Evolutionary conservation across 371 early-diverging fungal species (phyloP).

Genomic region (Mortierella sp.): DNA sequence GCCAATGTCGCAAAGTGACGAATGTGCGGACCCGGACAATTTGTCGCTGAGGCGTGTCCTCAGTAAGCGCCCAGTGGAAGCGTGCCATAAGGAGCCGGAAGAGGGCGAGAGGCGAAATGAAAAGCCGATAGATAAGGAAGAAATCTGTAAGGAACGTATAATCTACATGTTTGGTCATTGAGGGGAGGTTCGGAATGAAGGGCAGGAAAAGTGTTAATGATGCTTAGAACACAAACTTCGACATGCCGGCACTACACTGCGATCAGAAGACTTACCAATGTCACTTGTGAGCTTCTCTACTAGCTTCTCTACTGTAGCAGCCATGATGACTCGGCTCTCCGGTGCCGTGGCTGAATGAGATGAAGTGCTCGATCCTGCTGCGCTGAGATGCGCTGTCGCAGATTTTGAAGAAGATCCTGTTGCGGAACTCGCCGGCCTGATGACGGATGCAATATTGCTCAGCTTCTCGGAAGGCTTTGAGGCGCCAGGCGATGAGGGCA

Average conservation of each 20-base stretch:
- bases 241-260: too few species aligned
- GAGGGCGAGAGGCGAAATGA: constrained; percentile 68
- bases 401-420: constrained; percentile 8
- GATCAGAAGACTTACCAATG: too few species aligned
- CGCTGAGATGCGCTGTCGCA: not conserved
- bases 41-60: constrained; percentile 65
- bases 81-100: constrained; percentile 69
- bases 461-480: constrained; percentile 8
- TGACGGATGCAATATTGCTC: constrained; percentile 7
- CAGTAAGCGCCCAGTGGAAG: constrained; percentile 69
- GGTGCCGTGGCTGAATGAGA: not conserved
- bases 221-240: too few species aligned
- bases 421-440: constrained; percentile 2
- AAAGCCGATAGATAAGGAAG: constrained; percentile 75
- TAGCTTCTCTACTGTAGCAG: constrained; percentile 73
- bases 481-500: constrained; percentile 10
- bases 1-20: constrained; percentile 76
- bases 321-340: constrained; percentile 57
- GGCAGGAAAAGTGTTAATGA: too few species aligned
- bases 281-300: constrained; percentile 72
- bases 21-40: constrained; percentile 76
- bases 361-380: not conserved
- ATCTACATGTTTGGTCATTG: too few species aligned
- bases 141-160: constrained; percentile 79
- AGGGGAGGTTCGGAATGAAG: constrained; percentile 1